A percentile compares a stretch with the other conserved stretches of the same genome.
Evolutionary conservation across 331 rosid species (phyloP).

Genomic region (Erythrophleum ivorense): DNA sequence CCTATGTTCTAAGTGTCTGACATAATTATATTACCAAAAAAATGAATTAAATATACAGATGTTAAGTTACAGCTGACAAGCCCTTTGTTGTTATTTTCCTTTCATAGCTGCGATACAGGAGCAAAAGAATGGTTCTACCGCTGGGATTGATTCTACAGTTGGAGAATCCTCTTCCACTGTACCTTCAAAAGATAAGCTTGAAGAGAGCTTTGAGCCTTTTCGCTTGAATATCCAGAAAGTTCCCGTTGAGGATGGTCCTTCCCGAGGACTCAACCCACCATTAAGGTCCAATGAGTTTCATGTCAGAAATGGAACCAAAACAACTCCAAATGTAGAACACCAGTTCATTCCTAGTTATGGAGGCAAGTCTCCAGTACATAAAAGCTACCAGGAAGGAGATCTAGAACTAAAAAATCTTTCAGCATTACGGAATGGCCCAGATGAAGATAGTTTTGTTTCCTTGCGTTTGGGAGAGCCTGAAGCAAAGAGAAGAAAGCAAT

Average conservation of each 20-base stretch:
- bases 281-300: conserved; percentile 50
- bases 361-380: conserved; percentile 53
- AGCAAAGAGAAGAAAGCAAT: conserved; percentile 72
- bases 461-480: conserved; percentile 86
- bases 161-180: conserved; percentile 80
- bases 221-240: conserved; percentile 56
- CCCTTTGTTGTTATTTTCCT: conserved; percentile 34
- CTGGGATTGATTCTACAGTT: conserved; percentile 77
- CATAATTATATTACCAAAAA: not conserved
- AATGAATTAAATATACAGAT: not conserved
- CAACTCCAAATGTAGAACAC: conserved; percentile 65
- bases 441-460: conserved; percentile 71
- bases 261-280: conserved; percentile 47
- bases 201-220: conserved; percentile 62
- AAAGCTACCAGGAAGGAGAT: conserved; percentile 59
- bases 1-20: not conserved
- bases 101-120: conserved; percentile 65
- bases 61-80: conserved; percentile 40
- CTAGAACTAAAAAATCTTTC: conserved; percentile 58
- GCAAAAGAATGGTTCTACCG: conserved; percentile 68
- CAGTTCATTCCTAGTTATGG: conserved; percentile 73
- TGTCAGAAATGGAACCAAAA: conserved; percentile 57
- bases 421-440: conserved; percentile 57
- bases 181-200: conserved; percentile 59
- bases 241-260: conserved; percentile 60